phyloP scores from a whole-genome alignment of 2,329 filamentous ascomycete species.

The Dactylellina cionopaga region DNA sequence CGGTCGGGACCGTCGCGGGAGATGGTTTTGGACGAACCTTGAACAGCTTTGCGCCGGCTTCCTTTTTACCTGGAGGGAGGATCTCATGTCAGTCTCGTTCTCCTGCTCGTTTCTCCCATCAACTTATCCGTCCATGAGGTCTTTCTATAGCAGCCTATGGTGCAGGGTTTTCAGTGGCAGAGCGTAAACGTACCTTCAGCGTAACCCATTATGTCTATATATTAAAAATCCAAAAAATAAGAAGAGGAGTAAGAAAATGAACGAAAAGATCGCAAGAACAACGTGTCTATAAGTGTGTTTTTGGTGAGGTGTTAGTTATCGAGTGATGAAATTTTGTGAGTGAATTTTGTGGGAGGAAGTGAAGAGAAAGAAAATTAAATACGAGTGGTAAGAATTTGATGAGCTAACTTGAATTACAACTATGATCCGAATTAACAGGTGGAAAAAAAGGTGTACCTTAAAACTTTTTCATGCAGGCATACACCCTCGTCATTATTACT shows the following conservation, averaged over 20 bases:
- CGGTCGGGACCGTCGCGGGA: background rate
- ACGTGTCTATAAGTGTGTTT: background rate
- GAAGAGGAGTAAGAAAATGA: background rate
- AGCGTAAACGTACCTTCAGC: constrained; percentile 49
- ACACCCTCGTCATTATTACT: background rate
- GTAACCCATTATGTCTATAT: constrained; percentile 55
- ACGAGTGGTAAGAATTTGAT: no score
- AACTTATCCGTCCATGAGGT: no score
- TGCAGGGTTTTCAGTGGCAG: background rate
- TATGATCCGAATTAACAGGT: no score
- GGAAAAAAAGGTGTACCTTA: no score
- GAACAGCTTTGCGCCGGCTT: constrained; percentile 99
- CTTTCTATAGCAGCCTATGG: background rate
- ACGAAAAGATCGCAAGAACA: constrained; percentile 30
- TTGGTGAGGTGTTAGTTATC: background rate
- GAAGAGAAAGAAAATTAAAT: no score
- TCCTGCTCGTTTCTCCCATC: background rate
- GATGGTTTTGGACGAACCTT: constrained; percentile 75
- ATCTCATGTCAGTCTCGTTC: constrained; percentile 2
- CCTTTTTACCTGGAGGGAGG: constrained; percentile 76
- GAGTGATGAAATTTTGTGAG: no score
- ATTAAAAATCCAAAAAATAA: constrained; percentile 38
- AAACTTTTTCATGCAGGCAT: constrained; percentile 10
- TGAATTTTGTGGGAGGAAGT: constrained; percentile 30
- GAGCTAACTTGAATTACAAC: no score